Evolutionary conservation across 768 basidiomycete species (phyloP), one percentile per base, ranked within the genome.

Genomic region (Psilocybe cyanescens): DNA sequence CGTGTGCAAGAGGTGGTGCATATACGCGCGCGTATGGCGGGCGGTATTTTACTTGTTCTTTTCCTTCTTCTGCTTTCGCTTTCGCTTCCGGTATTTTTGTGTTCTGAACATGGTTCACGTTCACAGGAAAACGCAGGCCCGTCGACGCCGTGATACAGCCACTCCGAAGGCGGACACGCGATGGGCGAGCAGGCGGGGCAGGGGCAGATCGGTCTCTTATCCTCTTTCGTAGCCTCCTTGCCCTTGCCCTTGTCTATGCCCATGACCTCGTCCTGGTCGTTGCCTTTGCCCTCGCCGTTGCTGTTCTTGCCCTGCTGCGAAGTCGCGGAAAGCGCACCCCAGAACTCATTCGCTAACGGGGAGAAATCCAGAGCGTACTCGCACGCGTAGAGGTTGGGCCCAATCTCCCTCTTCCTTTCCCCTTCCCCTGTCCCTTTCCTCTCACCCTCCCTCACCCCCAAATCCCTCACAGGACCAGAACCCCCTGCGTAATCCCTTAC

Each of bases 1-100:
- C 5, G 94, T 94, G 55, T 89, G 88, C 37, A 95, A 76, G 16
- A 96, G 83, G 67, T 95, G 94, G 70, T 95, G 92, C 30, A 94
- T 54, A 65, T 95, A 95, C 2, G 90, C 89, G 12, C 82, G 80
- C 78, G 64, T 76, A 77, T 24, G 78, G 73, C 1, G 76, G 75
- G 28, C 68, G 70, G 53, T 73, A 44, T 16, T 6, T n/a, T 24
- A 0, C 24, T 24, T 24, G 24, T 24, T 24, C 24, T 24, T 24
- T 24, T 24, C 24, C 24, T 24, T 24, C 24, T 6, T n/a, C n/a
- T n/a, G n/a, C n/a, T n/a, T n/a, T n/a, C n/a, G n/a, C 14, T 6
- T 6, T 14, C 7, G 41, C 4, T 8, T 12, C 4, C 5, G 0
- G 24, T 24, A 2, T 24, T 24, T 24, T 24, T 24, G 2, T 24